A percentile compares a stretch with the other conserved stretches of the same genome.
Evolutionary conservation across 192 early-diverging fungal genomes (phyloP).

Genomic region (Diversispora eburnea): DNA sequence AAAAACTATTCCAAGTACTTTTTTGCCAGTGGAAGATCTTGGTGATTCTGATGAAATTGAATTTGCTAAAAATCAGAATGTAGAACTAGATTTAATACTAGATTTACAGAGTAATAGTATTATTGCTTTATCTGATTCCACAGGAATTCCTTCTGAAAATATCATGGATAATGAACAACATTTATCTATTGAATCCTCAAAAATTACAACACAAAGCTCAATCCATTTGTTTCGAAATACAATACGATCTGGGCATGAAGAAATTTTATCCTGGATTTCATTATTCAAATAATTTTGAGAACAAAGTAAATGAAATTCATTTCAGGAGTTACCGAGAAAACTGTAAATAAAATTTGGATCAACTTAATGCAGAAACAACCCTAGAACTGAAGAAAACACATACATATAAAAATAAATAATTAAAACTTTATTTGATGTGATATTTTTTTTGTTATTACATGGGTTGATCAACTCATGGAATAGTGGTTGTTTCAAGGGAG

Average conservation of each 20-base stretch:
- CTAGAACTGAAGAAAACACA: too few relatives aligned
- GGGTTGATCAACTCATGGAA: too few relatives aligned
- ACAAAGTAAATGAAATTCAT: slow-evolving; percentile 14
- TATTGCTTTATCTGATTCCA: not conserved
- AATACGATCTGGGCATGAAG: slow-evolving; percentile 3
- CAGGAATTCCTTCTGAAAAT: not conserved
- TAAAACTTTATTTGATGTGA: too few relatives aligned
- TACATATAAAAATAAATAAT: too few relatives aligned
- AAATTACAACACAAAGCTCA: slow-evolving; percentile 1
- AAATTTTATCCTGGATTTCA: slow-evolving; percentile 14
- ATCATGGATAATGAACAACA: not conserved
- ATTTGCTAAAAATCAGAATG: slow-evolving; percentile 22
- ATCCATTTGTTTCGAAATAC: slow-evolving; percentile 6
- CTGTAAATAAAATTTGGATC: too few relatives aligned
- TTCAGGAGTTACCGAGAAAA: slow-evolving; percentile 15
- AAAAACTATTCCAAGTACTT: too few relatives aligned
- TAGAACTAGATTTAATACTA: slow-evolving; percentile 19
- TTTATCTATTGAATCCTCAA: not conserved
- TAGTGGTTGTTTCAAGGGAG: too few relatives aligned
- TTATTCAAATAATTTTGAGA: slow-evolving; percentile 24
- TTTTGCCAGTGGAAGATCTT: slow-evolving; percentile 5
- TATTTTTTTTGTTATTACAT: too few relatives aligned
- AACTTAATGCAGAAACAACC: too few relatives aligned
- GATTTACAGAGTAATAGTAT: slow-evolving; percentile 18
- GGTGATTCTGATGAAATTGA: slow-evolving; percentile 27